Base-by-base conservation (phyloP, 345 rosid species). In the Pistacia atlantica region DNA sequence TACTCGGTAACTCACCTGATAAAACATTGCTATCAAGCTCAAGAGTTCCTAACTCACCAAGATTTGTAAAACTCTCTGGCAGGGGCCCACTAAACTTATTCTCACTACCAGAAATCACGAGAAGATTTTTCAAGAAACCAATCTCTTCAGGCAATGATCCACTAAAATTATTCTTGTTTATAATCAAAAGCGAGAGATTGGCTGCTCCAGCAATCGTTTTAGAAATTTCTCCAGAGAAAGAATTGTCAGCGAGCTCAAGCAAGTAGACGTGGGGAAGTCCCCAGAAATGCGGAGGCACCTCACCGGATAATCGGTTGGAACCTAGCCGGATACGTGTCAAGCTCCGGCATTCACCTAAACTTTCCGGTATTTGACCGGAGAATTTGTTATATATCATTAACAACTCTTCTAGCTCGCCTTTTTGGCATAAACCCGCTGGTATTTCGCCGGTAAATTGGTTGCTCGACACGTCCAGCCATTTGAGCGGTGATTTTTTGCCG, bases 251-350 rank as follows among this genome's bases (percentile, higher is more conserved):
- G 4, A 94, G 90, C 76, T 94, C 98, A 54, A 94, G 85, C 76
- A 97, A 82, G 75, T 82, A 86, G 11, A 91, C 96, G 35, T 79
- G 94, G 28, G 99, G 98, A 79, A 97, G 77, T 2, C 98, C 98
- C 99, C 98, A 97, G 68, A 97, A 81, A 6, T 90, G 89, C 14
- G 83, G 12, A 6, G 99, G 98, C 63, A 94, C 85, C 63, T 80
- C 86, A 8, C 98, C 98, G 33, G 97, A 87, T n/a, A 97, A 83
- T 64, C 57, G 83, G 85, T 97, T 97, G 73, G 77, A 74, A 0
- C 92, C 88, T 42, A 97, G 71, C 67, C 99, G 93, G 63, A 97
- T 72, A n/a, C 99, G 90, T 56, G 82, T 77, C 68, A 97, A 76
- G 81, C 94, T 90, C 82, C 60, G 75, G 78, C 99, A 97, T 5